A percentile compares a stretch with the other conserved stretches of the same genome.
Evolutionary conservation across 2,329 filamentous ascomycete species (phyloP).

Genomic region (Colletotrichum noveboracense): DNA sequence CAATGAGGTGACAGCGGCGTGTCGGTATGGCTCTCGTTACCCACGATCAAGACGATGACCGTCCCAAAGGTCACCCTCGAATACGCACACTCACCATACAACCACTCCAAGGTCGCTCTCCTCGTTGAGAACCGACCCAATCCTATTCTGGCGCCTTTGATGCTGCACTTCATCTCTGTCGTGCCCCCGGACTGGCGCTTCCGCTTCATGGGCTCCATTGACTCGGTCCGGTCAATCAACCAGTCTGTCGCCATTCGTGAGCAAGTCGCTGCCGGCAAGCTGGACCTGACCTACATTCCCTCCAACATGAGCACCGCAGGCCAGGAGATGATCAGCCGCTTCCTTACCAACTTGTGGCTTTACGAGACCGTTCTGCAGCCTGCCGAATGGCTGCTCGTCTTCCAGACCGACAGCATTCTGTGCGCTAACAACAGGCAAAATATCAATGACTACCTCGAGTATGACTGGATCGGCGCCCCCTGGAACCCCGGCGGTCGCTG

Average conservation of each 20-base stretch:
- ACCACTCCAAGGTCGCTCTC: constrained; percentile 58
- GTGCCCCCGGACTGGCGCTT: constrained; percentile 61
- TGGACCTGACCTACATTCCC: constrained; percentile 57
- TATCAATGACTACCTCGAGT: constrained; percentile 55
- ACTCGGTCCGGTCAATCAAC: constrained; percentile 51
- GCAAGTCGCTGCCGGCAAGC: constrained; percentile 47
- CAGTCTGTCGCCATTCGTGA: constrained; percentile 49
- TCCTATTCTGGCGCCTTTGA: constrained; percentile 55
- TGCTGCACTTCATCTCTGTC: constrained; percentile 62
- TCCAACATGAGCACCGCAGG: constrained; percentile 54
- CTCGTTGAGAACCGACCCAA: constrained; percentile 58
- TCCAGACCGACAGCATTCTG: constrained; percentile 60
- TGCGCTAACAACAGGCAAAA: constrained; percentile 55
- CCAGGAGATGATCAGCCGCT: constrained; percentile 57
- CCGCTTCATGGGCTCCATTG: constrained; percentile 57
- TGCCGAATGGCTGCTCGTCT: constrained; percentile 60
- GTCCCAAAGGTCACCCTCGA: constrained; percentile 36
- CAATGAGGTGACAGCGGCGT: constrained; percentile 5
- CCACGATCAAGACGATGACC: constrained; percentile 24
- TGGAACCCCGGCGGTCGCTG: constrained; percentile 47
- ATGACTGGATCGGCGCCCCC: constrained; percentile 60
- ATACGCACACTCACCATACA: constrained; percentile 43
- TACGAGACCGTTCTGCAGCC: constrained; percentile 54
- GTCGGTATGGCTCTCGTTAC: constrained; percentile 25
- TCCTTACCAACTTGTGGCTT: constrained; percentile 57